phyloP scores from a whole-genome alignment of 2,329 filamentous ascomycete genomes.

The Nemania bipapillata region DNA sequence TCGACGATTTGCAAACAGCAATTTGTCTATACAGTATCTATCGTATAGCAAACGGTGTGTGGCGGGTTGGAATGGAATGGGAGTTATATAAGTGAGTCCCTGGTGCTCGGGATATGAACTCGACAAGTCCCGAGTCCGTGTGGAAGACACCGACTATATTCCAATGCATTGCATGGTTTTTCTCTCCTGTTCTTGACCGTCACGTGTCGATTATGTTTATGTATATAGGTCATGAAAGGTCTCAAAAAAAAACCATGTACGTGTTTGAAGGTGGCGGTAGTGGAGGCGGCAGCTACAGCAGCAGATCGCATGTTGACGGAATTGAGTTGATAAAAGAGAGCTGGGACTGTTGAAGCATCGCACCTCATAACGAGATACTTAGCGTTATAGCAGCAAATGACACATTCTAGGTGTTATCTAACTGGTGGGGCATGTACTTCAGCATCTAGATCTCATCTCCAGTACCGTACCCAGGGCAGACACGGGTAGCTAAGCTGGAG shows the following conservation, averaged over 20 bases:
- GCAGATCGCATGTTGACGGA: not conserved
- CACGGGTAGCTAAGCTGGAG: not conserved
- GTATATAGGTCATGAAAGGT: not conserved
- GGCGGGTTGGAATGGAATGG: not conserved
- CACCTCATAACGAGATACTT: conserved; percentile 21
- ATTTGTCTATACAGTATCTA: not conserved
- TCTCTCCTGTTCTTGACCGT: not conserved
- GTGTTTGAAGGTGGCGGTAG: not conserved
- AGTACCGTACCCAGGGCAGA: not conserved
- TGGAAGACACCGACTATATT: not conserved
- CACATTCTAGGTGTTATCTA: conserved; percentile 1
- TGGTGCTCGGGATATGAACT: not conserved
- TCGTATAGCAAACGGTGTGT: not conserved
- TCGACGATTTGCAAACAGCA: not conserved
- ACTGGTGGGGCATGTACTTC: not conserved
- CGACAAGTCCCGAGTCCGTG: not conserved
- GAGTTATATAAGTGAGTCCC: not conserved
- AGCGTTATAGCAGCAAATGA: not conserved
- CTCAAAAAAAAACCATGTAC: not conserved
- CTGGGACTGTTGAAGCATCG: not conserved
- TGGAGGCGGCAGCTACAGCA: conserved; percentile 9
- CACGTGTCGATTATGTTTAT: conserved; percentile 22
- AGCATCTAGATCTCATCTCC: not conserved
- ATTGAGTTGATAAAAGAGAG: not conserved
- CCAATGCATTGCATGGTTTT: conserved; percentile 15